A percentile compares a stretch with the other conserved stretches of the same genome.
These are phyloP conservation scores for Picea sitchensis DNA, from an alignment of 75 land plant genomes.

Conservation along the genomic window DNA sequence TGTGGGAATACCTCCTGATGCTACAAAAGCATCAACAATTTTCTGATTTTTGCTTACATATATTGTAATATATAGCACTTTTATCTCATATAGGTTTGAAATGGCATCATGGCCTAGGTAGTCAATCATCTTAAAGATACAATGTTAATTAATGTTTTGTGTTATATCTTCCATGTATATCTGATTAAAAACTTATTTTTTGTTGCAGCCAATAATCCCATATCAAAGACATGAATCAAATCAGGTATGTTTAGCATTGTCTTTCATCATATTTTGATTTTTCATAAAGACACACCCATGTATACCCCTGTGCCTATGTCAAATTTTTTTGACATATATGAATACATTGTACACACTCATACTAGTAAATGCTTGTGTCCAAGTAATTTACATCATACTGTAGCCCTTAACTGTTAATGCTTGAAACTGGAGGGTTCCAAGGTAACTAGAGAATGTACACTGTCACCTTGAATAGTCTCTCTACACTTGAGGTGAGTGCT, in stretches of 20 bases:
- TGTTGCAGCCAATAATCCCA: conserved; percentile 47
- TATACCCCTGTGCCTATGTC: not conserved
- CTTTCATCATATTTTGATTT: not conserved
- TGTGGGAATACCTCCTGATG: no score
- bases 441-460: no score
- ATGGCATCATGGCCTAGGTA: not conserved
- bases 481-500: no score
- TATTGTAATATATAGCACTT: not conserved
- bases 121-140: no score
- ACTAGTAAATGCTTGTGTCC: no score
- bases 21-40: no score
- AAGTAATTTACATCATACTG: no score
- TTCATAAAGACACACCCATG: not conserved
- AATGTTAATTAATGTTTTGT: not conserved
- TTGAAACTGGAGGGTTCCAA: no score
- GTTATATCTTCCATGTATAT: not conserved
- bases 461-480: no score
- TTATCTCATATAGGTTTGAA: not conserved
- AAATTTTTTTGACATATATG: not conserved
- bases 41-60: not conserved
- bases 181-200: not conserved
- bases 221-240: conserved; percentile 53
- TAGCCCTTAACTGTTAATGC: no score
- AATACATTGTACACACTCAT: not conserved
- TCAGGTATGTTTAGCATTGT: conserved; percentile 28